A percentile compares a stretch with the other conserved stretches of the same genome.
phyloP scores from a whole-genome alignment of 2,329 filamentous ascomycete genomes.

The Beauveria pseudobassiana region DNA sequence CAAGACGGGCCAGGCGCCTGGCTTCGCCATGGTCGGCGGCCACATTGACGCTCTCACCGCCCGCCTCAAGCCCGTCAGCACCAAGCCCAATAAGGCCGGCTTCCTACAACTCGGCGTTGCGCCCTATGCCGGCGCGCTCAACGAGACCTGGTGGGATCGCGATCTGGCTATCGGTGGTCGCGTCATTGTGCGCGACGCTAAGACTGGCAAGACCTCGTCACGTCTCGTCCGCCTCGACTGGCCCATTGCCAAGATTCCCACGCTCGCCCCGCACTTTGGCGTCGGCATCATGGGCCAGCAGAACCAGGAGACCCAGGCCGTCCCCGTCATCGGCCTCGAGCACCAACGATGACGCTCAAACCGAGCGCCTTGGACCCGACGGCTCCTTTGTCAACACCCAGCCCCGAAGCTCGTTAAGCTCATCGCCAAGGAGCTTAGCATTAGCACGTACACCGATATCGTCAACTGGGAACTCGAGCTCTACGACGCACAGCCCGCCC shows the following conservation, averaged over 20 bases:
- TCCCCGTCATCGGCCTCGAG: slow-evolving; percentile 87
- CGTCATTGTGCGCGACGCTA: slow-evolving; percentile 70
- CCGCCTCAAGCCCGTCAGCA: slow-evolving; percentile 83
- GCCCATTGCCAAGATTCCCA: slow-evolving; percentile 89
- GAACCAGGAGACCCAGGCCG: slow-evolving; percentile 89
- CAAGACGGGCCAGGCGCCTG: slow-evolving; percentile 62
- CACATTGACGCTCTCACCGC: slow-evolving; percentile 91
- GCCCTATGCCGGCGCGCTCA: slow-evolving; percentile 82
- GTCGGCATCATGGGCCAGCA: slow-evolving; percentile 57
- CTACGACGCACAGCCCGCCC: slow-evolving; percentile 81
- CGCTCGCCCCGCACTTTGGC: slow-evolving; percentile 90
- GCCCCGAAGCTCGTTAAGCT: slow-evolving; percentile 78
- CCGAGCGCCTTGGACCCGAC: slow-evolving; percentile 47
- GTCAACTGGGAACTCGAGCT: slow-evolving; percentile 97
- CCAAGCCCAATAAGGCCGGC: slow-evolving; percentile 74
- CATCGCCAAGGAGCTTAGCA: slow-evolving; percentile 70
- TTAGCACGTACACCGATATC: slow-evolving; percentile 64
- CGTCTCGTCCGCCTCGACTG: slow-evolving; percentile 87
- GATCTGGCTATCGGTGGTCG: slow-evolving; percentile 86
- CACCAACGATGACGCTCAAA: slow-evolving; percentile 38
- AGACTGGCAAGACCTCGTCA: slow-evolving; percentile 66
- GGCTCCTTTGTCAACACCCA: slow-evolving; percentile 77
- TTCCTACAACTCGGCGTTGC: slow-evolving; percentile 87
- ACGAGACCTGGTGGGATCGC: slow-evolving; percentile 93
- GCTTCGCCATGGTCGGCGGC: slow-evolving; percentile 79